Evolutionary conservation across 768 basidiomycete species (phyloP), one percentile per base, ranked within the genome.

Genomic region (Lactarius sanguifluus): DNA sequence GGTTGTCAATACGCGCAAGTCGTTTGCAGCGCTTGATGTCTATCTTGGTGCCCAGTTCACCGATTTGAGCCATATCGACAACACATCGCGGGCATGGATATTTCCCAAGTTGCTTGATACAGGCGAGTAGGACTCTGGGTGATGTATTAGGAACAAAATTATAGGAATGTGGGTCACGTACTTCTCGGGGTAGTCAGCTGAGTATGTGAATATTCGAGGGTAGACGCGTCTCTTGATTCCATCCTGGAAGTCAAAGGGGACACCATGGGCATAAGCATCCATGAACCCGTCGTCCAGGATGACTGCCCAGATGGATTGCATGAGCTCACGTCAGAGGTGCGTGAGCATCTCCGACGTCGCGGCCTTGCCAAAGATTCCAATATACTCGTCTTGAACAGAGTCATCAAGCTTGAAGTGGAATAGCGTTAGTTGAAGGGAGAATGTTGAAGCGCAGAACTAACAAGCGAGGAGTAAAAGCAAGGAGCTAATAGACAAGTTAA

Each of bases 141-240:
- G 16, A 40, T 16, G 13, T 40, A 36, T 40, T 13, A 16, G 13
- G 2, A 16, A 40, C 15, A 40, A 2, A 40, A 13, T 16, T 5
- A 40, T 40, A 40, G 40, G 13, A 40, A 15, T 40, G 6, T 40
- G 15, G 41, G 57, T 41, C 15, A 34, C 43, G 13, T 8, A 79
- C 79, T 78, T 79, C 41, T 79, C 76, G 0, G 76, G 77, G 65
- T 79, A 79, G 62, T 79, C 75, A 0, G 75, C 77, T 0, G 75
- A 74, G 55, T 77, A 75, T 2, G 71, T 70, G 52, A 76, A 72
- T 40, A 78, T 58, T 0, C 72, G 66, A 12, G 73, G 72, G 59
- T 68, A 77, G 1, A 77, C 1, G 2, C 69, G 62, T 16, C 76
- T 38, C 9, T 6, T 13, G 2, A 77, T 56, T 0, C 76, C 74